Evolutionary conservation across 768 basidiomycete genomes (phyloP).

Genomic region (Leucosporidium creatinivorum): DNA sequence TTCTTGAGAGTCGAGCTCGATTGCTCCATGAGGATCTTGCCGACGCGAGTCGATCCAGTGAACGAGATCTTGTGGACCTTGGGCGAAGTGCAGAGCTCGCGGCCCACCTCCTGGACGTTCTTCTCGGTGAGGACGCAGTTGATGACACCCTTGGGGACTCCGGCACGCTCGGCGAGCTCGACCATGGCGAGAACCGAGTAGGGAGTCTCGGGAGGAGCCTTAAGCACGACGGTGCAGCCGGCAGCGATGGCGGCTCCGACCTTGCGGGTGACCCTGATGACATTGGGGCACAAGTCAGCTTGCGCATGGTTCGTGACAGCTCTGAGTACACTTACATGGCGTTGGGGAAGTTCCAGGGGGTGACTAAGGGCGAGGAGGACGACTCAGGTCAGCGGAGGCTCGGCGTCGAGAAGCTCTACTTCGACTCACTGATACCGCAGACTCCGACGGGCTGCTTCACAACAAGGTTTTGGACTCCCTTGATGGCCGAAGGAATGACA

Average conservation of each 20-base stretch:
- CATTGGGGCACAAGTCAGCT: neutral
- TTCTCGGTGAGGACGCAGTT: constrained; percentile 86
- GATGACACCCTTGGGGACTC: constrained; percentile 87
- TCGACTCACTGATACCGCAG: constrained; percentile 38
- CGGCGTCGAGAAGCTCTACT: no score
- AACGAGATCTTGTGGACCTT: constrained; percentile 71
- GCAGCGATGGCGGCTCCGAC: constrained; percentile 82
- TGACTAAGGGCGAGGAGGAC: neutral
- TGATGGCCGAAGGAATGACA: constrained; percentile 67
- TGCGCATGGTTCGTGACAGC: constrained; percentile 8
- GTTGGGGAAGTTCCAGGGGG: constrained; percentile 57
- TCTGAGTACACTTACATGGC: constrained; percentile 27
- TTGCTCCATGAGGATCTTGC: constrained; percentile 43
- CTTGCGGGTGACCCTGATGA: constrained; percentile 63
- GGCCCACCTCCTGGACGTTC: constrained; percentile 65
- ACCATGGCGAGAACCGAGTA: constrained; percentile 48
- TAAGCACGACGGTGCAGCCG: constrained; percentile 79
- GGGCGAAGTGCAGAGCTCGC: constrained; percentile 84
- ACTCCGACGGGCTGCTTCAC: constrained; percentile 75
- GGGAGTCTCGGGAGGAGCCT: constrained; percentile 68
- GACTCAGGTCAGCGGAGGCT: no score
- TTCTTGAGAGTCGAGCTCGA: constrained; percentile 41
- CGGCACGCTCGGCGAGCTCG: constrained; percentile 86
- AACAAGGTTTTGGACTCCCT: constrained; percentile 68
- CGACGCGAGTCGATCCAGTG: constrained; percentile 37